Conservation (phyloP, 495 filamentous ascomycete species). For the Lasiosphaeria hispida region DNA sequence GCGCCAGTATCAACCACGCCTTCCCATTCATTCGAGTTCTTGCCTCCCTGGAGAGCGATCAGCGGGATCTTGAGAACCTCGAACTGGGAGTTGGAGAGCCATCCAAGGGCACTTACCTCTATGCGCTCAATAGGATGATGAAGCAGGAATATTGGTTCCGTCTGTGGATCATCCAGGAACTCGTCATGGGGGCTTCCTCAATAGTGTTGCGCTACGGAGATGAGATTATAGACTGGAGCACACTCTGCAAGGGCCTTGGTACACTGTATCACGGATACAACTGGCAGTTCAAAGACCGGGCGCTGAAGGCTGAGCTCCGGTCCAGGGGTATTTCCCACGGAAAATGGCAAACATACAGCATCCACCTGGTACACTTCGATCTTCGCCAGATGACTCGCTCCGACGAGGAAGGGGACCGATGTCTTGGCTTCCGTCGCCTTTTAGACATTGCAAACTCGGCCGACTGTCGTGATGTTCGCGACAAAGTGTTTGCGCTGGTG, state of each 20-base stretch:
- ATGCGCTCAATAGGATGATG: constrained; percentile 6
- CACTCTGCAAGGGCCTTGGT: constrained; percentile 18
- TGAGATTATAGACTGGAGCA: constrained; percentile 16
- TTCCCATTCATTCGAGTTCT: constrained; percentile 5
- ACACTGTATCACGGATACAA: neutral
- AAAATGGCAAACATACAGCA: neutral
- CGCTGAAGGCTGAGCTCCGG: neutral
- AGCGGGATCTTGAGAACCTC: neutral
- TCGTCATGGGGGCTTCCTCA: constrained; percentile 12
- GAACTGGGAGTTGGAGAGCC: too few relatives aligned
- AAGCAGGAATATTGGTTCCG: constrained; percentile 11
- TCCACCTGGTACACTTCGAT: constrained; percentile 9
- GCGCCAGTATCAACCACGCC: neutral
- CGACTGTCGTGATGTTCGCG: neutral
- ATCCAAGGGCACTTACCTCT: neutral
- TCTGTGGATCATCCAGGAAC: constrained; percentile 17
- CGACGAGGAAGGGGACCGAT: neutral
- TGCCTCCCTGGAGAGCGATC: constrained; percentile 2
- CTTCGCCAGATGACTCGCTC: neutral
- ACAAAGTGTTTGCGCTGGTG: constrained; percentile 3
- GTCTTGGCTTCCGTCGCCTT: neutral
- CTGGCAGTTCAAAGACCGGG: neutral
- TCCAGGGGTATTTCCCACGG: neutral
- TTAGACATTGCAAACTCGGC: neutral
- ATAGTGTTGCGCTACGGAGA: constrained; percentile 14